Base-by-base conservation (phyloP, 805 yeast genomes). In the Lachancea thermotolerans region DNA sequence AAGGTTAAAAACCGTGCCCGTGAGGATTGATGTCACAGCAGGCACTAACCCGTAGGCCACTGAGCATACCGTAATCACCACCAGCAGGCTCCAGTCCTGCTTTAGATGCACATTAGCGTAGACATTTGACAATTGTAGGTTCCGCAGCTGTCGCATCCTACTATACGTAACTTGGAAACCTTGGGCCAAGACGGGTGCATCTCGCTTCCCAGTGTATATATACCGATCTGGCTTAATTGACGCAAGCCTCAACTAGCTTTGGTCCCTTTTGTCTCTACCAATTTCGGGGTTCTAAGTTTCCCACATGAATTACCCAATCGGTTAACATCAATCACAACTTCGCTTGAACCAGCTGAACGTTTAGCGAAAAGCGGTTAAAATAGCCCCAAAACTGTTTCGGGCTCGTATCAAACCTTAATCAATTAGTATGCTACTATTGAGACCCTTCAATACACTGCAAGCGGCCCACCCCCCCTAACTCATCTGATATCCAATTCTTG, bases 1-100 rank as follows among this genome's bases (percentile, higher is more conserved):
- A 1, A 67, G 60, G 27, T 68, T 63, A 53, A 90, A 85, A 0
- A 84, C 71, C 44, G 74, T 64, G 2, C 95, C 93, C 48, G 82
- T 75, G 11, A 89, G 54, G 2, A 85, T 70, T 0, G 95, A 75
- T 15, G 78, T 73, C 2, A 75, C 70, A 0, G 87, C 81, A 0
- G 86, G 77, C 0, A 76, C 75, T 2, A 76, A 57, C 0, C 89
- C 78, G n/a, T 79, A 69, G 1, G 73, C 51, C 9, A 70, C 50
- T 14, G 84, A 74, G n/a, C 73, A 52, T 0, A 69, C 2, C 0
- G 57, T 16, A 1, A 71, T 73, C 8, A 64, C n/a, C 2, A 46
- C 1, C 7, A 67, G 29, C 1, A 66, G 21, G 2, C 49, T 35
- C 4, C 48, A 41, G 46, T 69, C 72, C 11, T 52, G 51, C 10